Evolutionary conservation across 768 basidiomycete species (phyloP).

Genomic region (Pulveroboletus frians): DNA sequence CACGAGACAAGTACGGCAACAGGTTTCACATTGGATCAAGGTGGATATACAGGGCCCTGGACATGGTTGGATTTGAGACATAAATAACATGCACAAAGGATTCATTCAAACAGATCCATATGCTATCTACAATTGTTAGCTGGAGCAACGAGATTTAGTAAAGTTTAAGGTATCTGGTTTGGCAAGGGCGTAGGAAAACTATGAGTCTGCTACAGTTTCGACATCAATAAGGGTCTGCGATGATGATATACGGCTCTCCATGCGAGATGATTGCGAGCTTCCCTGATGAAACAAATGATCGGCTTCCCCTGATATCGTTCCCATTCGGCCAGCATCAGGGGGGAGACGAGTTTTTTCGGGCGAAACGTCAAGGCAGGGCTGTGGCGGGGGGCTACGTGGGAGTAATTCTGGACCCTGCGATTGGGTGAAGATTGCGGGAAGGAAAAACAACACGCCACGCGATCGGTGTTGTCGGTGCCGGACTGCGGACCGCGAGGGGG

Average conservation of each 20-base stretch:
- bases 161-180: conserved; percentile 23
- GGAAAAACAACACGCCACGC: conserved; percentile 71
- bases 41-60: not conserved
- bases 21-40: conserved; percentile 5
- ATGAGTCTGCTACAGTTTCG: conserved; percentile 20
- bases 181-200: conserved; percentile 1
- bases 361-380: conserved; percentile 22
- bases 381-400: conserved; percentile 31
- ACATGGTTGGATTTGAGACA: conserved; percentile 1
- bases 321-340: conserved; percentile 33
- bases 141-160: conserved; percentile 31
- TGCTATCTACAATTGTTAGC: conserved; percentile 22
- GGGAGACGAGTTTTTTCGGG: conserved; percentile 45
- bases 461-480: conserved; percentile 45
- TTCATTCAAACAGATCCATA: conserved; percentile 16
- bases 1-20: not conserved
- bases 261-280: conserved; percentile 26
- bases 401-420: conserved; percentile 29
- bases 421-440: conserved; percentile 73
- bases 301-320: conserved; percentile 17
- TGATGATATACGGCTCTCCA: conserved; percentile 25
- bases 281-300: conserved; percentile 25
- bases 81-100: conserved; percentile 11
- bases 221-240: conserved; percentile 29
- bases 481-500: conserved; percentile 43